Conservation (phyloP, 441 rosid genomes). For the Croton laevigatus region DNA sequence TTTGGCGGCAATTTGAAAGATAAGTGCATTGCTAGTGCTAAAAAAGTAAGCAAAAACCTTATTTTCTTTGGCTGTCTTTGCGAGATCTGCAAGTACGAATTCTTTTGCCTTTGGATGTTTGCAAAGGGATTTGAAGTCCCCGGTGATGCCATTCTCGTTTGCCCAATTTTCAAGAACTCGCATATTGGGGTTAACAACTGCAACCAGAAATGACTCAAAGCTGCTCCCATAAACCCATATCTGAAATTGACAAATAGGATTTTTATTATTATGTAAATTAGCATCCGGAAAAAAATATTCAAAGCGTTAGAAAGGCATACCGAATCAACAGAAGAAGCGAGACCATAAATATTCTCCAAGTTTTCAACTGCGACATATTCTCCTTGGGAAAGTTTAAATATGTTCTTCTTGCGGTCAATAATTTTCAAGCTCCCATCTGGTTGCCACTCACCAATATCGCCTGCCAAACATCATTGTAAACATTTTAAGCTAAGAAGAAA, state of each 20-base stretch:
- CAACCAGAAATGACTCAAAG: slow-evolving; percentile 79
- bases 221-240: slow-evolving; percentile 97
- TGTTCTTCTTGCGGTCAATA: slow-evolving; percentile 88
- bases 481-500: slow-evolving; percentile 15
- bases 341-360: slow-evolving; percentile 74
- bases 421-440: slow-evolving; percentile 92
- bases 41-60: slow-evolving; percentile 43
- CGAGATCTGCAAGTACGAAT: slow-evolving; percentile 60
- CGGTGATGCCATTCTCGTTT: slow-evolving; percentile 47
- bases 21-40: background rate
- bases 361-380: slow-evolving; percentile 96
- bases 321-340: slow-evolving; percentile 57
- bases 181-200: slow-evolving; percentile 66
- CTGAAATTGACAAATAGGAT: slow-evolving; percentile 32
- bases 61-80: slow-evolving; percentile 62
- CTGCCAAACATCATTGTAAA: slow-evolving; percentile 35
- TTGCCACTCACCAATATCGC: slow-evolving; percentile 98
- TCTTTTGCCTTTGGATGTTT: slow-evolving; percentile 62
- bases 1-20: slow-evolving; percentile 2
- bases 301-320: slow-evolving; percentile 34
- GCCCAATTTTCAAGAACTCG: slow-evolving; percentile 84
- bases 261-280: background rate
- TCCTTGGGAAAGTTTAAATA: slow-evolving; percentile 97
- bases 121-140: slow-evolving; percentile 68
- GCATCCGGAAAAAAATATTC: background rate